Conservation (phyloP, 2,329 filamentous ascomycete species). For the Hortaea sp. region DNA sequence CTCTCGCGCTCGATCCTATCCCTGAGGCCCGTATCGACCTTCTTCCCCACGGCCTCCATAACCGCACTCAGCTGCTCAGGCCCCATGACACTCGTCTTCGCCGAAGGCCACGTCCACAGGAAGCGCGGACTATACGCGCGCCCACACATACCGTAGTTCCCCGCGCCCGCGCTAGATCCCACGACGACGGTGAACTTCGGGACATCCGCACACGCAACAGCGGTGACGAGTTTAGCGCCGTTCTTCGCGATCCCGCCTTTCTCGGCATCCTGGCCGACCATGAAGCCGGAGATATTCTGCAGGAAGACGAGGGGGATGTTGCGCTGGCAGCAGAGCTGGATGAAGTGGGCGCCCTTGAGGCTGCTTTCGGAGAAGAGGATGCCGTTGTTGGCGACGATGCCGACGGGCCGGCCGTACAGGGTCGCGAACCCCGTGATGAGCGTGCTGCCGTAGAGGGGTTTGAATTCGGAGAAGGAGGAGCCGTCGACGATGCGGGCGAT, state of each 20-base stretch:
- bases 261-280: slow-evolving; percentile 90
- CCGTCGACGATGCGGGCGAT: slow-evolving; percentile 90
- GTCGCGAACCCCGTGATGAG: slow-evolving; percentile 78
- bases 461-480: slow-evolving; percentile 86
- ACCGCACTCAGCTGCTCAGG: slow-evolving; percentile 82
- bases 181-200: slow-evolving; percentile 96
- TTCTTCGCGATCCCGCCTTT: slow-evolving; percentile 95
- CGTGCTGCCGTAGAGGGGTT: slow-evolving; percentile 78
- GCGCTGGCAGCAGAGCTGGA: slow-evolving; percentile 85
- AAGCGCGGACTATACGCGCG: slow-evolving; percentile 86
- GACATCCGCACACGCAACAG: slow-evolving; percentile 85
- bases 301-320: slow-evolving; percentile 85
- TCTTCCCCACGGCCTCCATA: slow-evolving; percentile 88
- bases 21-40: slow-evolving; percentile 68
- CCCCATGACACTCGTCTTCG: slow-evolving; percentile 94
- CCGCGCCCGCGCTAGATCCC: slow-evolving; percentile 85
- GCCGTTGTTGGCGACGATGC: slow-evolving; percentile 91
- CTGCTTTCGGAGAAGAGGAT: slow-evolving; percentile 85
- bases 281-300: slow-evolving; percentile 96
- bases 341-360: slow-evolving; percentile 92
- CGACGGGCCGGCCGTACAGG: slow-evolving; percentile 83
- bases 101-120: slow-evolving; percentile 95
- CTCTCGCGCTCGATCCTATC: slow-evolving; percentile 82
- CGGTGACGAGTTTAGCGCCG: slow-evolving; percentile 91
- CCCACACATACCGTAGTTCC: slow-evolving; percentile 97